A percentile compares a stretch with the other conserved stretches of the same genome.
Evolutionary conservation across 352 stramenopile genomes (phyloP).

Genomic region (Phytophthora pluvialis): DNA sequence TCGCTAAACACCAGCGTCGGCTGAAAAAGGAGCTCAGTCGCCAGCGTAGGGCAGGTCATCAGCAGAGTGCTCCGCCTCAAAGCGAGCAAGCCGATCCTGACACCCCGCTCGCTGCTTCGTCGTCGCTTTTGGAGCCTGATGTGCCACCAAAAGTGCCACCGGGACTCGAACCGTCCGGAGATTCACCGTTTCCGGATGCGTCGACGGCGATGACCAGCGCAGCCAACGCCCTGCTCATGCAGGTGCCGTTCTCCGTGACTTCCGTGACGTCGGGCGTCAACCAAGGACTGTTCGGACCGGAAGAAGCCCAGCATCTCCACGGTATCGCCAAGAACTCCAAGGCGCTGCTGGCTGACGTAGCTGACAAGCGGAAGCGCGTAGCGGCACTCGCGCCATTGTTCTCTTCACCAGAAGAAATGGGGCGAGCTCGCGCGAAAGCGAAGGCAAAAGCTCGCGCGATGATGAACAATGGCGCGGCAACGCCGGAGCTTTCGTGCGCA

Average conservation of each 20-base stretch:
- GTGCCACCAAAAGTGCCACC: conserved; percentile 4
- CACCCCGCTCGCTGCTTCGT: background rate
- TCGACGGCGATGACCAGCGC: conserved; percentile 30
- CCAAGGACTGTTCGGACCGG: conserved; percentile 49
- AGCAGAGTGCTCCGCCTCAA: conserved; percentile 1
- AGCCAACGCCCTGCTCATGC: conserved; percentile 27
- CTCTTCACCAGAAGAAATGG: conserved; percentile 36
- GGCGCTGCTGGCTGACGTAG: conserved; percentile 11
- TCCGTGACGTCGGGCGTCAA: conserved; percentile 49
- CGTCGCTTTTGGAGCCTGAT: conserved; percentile 25
- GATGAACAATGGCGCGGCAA: conserved; percentile 31
- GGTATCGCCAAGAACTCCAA: conserved; percentile 37
- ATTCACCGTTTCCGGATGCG: conserved; percentile 23
- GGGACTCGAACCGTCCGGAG: background rate
- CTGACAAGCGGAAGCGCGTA: conserved; percentile 34
- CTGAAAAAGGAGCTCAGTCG: conserved; percentile 32
- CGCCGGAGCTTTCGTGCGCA: conserved; percentile 3
- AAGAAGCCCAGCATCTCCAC: conserved; percentile 47
- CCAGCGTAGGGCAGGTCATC: conserved; percentile 20
- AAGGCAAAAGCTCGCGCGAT: conserved; percentile 24
- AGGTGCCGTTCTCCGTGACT: conserved; percentile 47
- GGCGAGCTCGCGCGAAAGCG: conserved; percentile 10
- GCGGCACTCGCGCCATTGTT: conserved; percentile 37
- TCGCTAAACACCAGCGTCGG: conserved; percentile 45
- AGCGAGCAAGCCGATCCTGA: background rate